These are phyloP conservation scores for Pseudocercospora ulei DNA, from an alignment of 2,329 filamentous ascomycete species.

Conservation along the genomic window DNA sequence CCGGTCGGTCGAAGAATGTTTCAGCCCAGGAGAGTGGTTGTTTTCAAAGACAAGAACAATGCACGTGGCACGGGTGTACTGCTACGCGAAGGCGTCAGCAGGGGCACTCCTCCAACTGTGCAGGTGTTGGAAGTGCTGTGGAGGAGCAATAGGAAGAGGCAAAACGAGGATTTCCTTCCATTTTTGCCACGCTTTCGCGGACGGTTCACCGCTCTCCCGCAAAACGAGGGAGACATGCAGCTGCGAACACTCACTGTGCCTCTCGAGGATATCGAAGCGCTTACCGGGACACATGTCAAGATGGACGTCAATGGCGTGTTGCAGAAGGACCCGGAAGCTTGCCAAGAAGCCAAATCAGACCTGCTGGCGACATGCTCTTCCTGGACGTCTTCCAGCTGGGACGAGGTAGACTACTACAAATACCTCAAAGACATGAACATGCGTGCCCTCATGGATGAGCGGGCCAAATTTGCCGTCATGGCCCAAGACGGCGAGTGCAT, in stretches of 20 bases:
- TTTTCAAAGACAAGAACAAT: conserved; percentile 69
- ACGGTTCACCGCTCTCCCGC: conserved; percentile 58
- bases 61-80: conserved; percentile 73
- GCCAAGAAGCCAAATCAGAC: conserved; percentile 56
- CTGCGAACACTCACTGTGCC: conserved; percentile 61
- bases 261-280: conserved; percentile 69
- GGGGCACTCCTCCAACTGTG: conserved; percentile 57
- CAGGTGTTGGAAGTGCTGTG: conserved; percentile 66
- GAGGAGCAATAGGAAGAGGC: conserved; percentile 55
- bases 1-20: conserved; percentile 75
- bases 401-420: conserved; percentile 71
- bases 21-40: conserved; percentile 61
- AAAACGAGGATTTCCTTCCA: conserved; percentile 76
- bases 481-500: conserved; percentile 58
- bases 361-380: conserved; percentile 59
- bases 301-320: conserved; percentile 36
- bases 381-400: conserved; percentile 67
- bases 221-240: conserved; percentile 56
- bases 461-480: conserved; percentile 53
- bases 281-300: conserved; percentile 56
- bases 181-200: conserved; percentile 64
- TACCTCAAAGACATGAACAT: conserved; percentile 68
- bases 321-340: conserved; percentile 40
- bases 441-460: conserved; percentile 66
- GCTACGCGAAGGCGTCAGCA: conserved; percentile 61